Evolutionary conservation across 495 filamentous ascomycete genomes (phyloP).

Genomic region (Annulohypoxylon nitens): DNA sequence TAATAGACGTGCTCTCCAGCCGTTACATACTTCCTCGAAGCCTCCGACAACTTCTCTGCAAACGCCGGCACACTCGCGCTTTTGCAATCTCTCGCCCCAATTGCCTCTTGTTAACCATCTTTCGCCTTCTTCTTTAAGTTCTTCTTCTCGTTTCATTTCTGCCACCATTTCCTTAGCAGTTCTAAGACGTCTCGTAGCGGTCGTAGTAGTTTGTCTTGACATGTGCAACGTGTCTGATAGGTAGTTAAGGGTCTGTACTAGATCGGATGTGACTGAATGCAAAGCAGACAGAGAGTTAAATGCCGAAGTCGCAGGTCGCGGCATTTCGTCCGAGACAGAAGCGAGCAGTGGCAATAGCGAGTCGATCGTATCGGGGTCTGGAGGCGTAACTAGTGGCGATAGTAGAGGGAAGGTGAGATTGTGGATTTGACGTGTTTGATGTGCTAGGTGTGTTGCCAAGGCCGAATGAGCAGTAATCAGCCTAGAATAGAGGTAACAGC

Average conservation of each 20-base stretch:
- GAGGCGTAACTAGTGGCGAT: conserved; percentile 66
- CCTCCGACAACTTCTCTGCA: conserved; percentile 90
- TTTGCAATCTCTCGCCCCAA: conserved; percentile 80
- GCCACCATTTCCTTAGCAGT: conserved; percentile 83
- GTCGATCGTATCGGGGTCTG: conserved; percentile 72
- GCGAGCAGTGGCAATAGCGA: conserved; percentile 74
- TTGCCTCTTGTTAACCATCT: conserved; percentile 82
- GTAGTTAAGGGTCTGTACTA: conserved; percentile 82
- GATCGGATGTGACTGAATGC: conserved; percentile 77
- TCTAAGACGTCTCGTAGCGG: conserved; percentile 79
- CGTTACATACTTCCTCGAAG: conserved; percentile 86
- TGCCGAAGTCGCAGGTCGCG: conserved; percentile 64
- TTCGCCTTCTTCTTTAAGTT: conserved; percentile 82
- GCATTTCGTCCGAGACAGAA: conserved; percentile 67
- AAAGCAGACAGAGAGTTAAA: conserved; percentile 70
- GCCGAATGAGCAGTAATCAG: conserved; percentile 90
- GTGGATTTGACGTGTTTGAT: conserved; percentile 86
- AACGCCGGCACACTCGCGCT: conserved; percentile 80
- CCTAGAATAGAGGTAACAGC: conserved; percentile 60
- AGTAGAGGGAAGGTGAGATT: conserved; percentile 82
- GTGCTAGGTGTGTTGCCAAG: conserved; percentile 82
- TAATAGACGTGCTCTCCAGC: conserved; percentile 64
- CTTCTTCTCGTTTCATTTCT: conserved; percentile 85
- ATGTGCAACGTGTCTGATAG: conserved; percentile 95
- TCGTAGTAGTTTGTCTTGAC: conserved; percentile 85